Percentiles rank a stretch among this genome's conserved stretches.
Evolutionary conservation across 2,329 filamentous ascomycete genomes (phyloP).

Genomic region (Chrysoporthe puriensis): DNA sequence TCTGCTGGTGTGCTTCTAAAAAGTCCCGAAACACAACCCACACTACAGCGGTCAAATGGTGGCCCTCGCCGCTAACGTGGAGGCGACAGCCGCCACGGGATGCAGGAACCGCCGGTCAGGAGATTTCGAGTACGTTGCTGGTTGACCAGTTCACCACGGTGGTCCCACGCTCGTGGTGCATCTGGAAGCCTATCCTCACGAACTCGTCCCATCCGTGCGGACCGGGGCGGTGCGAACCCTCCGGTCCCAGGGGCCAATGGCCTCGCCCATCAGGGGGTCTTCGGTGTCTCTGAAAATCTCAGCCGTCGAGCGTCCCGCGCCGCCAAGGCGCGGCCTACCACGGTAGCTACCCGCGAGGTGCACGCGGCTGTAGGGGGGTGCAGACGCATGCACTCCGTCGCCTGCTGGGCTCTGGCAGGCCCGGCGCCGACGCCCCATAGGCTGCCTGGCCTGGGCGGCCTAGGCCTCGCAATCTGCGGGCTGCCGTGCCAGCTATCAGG

Average conservation of each 20-base stretch:
- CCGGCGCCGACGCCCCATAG: background rate
- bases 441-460: background rate
- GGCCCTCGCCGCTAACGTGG: background rate
- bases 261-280: background rate
- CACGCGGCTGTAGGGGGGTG: conserved; percentile 13
- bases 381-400: background rate
- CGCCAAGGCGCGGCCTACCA: conserved; percentile 4
- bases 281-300: background rate
- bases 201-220: background rate
- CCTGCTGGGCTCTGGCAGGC: background rate
- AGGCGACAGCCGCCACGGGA: background rate
- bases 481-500: conserved; percentile 12
- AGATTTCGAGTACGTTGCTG: background rate
- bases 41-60: background rate
- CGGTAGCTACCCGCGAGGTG: conserved; percentile 10
- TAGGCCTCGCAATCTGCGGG: conserved; percentile 2
- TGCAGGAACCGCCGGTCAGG: background rate
- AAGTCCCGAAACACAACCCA: background rate
- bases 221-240: conserved; percentile 10
- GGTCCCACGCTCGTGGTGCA: background rate
- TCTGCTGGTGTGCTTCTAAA: background rate
- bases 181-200: background rate
- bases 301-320: background rate
- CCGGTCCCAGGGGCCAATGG: conserved; percentile 7
- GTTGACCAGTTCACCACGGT: background rate